Evolutionary conservation across 805 yeast genomes (phyloP).

Genomic region (Starmerella etchellsii): DNA sequence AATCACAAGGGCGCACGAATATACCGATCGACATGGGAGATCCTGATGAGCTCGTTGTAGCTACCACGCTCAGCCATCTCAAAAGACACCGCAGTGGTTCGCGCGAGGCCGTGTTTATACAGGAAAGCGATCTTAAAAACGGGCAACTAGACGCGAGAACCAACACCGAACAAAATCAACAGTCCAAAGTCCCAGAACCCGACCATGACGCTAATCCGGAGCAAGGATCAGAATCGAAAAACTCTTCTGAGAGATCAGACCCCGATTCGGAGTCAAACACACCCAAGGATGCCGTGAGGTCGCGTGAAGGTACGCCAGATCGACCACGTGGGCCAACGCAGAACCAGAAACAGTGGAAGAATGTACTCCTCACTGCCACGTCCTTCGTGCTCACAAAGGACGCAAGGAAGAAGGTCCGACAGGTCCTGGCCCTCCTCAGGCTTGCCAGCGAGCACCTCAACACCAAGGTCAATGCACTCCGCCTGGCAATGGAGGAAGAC

Average conservation of each 20-base stretch:
- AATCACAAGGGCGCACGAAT: no score
- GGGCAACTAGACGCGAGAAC: no score
- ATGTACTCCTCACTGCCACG: slow-evolving; percentile 26
- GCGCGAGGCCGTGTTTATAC: no score
- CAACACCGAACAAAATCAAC: no score
- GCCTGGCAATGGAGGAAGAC: slow-evolving; percentile 20
- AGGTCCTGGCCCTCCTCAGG: slow-evolving; percentile 16
- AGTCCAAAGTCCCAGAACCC: no score
- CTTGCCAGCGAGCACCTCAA: slow-evolving; percentile 20
- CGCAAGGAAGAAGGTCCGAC: slow-evolving; percentile 16
- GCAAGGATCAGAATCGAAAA: no score
- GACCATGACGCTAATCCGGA: no score
- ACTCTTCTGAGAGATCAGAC: no score
- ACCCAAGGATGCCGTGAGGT: no score
- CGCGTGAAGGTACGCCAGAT: no score
- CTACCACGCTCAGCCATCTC: slow-evolving; percentile 21
- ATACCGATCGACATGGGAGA: slow-evolving; percentile 2
- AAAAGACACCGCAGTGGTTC: not conserved
- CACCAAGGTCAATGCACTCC: slow-evolving; percentile 18
- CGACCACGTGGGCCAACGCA: not conserved
- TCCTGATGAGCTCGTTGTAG: slow-evolving; percentile 20
- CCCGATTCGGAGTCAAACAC: no score
- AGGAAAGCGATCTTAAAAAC: no score
- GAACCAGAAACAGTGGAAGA: slow-evolving; percentile 20
- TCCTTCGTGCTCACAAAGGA: slow-evolving; percentile 32